Conservation (phyloP, 805 yeast species). For the Wickerhamomyces chambardii region DNA sequence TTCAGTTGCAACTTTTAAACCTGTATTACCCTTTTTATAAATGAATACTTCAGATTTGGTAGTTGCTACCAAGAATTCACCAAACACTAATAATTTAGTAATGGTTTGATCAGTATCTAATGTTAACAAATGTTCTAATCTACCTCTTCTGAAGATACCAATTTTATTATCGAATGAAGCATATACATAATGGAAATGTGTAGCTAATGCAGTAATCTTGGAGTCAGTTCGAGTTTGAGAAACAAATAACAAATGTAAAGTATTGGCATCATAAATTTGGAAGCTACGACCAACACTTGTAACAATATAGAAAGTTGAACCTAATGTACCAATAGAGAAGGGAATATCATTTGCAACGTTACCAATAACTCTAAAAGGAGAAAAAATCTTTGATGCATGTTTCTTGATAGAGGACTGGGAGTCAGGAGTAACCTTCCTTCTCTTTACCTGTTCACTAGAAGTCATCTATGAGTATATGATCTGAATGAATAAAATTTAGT, state of each 20-base stretch:
- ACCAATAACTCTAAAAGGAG: constrained; percentile 87
- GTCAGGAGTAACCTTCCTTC: constrained; percentile 7
- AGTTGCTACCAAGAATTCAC: constrained; percentile 63
- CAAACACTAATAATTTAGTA: constrained; percentile 53
- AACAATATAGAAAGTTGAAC: constrained; percentile 78
- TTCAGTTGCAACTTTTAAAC: constrained; percentile 42
- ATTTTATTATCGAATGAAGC: constrained; percentile 66
- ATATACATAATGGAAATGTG: constrained; percentile 79
- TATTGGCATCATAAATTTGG: constrained; percentile 90
- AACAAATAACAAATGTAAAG: constrained; percentile 76
- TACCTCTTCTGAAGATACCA: constrained; percentile 81
- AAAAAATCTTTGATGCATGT: constrained; percentile 50
- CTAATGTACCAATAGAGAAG: constrained; percentile 82
- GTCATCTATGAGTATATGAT: neutral
- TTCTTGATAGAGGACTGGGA: neutral
- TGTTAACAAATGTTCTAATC: constrained; percentile 29
- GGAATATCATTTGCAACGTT: constrained; percentile 84
- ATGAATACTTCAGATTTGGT: constrained; percentile 39
- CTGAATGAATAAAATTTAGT: no score
- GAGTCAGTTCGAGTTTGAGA: constrained; percentile 69
- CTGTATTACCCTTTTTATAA: constrained; percentile 37
- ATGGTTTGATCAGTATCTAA: constrained; percentile 28
- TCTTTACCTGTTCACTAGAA: constrained; percentile 5
- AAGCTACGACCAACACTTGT: constrained; percentile 86
- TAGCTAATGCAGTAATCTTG: constrained; percentile 60